Evolutionary conservation across 2,329 filamentous ascomycete species (phyloP).

Genomic region (Anthostomella pinea): DNA sequence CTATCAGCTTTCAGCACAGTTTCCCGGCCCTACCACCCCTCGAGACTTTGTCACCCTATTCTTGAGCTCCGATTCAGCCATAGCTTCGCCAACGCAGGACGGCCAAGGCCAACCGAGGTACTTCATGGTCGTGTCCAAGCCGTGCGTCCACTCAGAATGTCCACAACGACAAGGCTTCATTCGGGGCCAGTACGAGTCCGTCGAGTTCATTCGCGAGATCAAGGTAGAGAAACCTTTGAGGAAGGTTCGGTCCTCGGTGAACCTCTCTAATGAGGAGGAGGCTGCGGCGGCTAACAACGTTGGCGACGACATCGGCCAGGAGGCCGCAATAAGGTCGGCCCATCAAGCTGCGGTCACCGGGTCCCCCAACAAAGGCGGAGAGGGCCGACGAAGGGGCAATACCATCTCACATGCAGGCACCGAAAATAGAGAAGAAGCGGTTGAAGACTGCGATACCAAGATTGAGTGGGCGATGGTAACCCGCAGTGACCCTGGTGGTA

Average conservation of each 20-base stretch:
- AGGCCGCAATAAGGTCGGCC: constrained; percentile 43
- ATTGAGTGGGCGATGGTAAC: constrained; percentile 94
- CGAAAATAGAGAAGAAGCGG: constrained; percentile 19
- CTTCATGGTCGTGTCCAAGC: constrained; percentile 85
- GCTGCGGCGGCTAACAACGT: constrained; percentile 27
- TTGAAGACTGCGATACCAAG: constrained; percentile 37
- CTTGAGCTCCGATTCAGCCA: constrained; percentile 60
- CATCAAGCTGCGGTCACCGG: constrained; percentile 24
- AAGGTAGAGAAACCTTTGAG: constrained; percentile 49
- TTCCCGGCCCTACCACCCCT: constrained; percentile 82
- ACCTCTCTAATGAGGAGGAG: constrained; percentile 35
- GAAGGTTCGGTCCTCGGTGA: constrained; percentile 43
- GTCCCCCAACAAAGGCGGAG: constrained; percentile 25
- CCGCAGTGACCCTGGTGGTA: constrained; percentile 82
- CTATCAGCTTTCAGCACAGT: constrained; percentile 83
- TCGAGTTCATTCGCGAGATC: constrained; percentile 87
- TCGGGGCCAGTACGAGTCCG: constrained; percentile 82
- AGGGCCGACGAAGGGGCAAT: constrained; percentile 32
- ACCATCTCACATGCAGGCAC: constrained; percentile 29
- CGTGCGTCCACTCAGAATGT: constrained; percentile 73
- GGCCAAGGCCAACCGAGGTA: constrained; percentile 48
- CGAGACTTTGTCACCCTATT: constrained; percentile 84
- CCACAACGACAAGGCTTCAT: constrained; percentile 71
- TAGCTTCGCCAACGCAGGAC: constrained; percentile 31
- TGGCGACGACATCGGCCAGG: constrained; percentile 34